Evolutionary conservation across 768 basidiomycete species (phyloP).

Genomic region (Termitomyces sp.): DNA sequence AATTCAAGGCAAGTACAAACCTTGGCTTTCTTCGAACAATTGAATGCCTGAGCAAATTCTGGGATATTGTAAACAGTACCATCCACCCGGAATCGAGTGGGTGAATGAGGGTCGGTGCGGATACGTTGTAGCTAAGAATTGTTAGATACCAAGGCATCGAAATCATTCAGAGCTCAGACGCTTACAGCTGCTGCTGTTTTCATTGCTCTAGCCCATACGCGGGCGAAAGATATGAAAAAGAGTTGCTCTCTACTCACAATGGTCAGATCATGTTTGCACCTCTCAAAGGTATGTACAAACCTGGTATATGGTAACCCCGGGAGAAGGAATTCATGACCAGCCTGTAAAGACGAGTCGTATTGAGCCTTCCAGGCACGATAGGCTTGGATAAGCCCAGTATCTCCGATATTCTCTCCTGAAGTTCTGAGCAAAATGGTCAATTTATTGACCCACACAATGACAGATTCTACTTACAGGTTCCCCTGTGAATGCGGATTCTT

Average conservation of each 20-base stretch:
- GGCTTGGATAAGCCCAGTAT: slow-evolving; percentile 80
- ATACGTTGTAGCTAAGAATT: slow-evolving; percentile 64
- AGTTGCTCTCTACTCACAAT: slow-evolving; percentile 68
- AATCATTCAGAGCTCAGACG: neutral
- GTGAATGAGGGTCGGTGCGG: slow-evolving; percentile 88
- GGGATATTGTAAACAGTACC: slow-evolving; percentile 87
- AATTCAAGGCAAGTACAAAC: slow-evolving; percentile 35
- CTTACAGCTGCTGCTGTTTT: slow-evolving; percentile 74
- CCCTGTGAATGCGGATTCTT: slow-evolving; percentile 42
- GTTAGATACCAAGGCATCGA: neutral
- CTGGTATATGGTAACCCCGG: slow-evolving; percentile 79
- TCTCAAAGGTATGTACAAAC: slow-evolving; percentile 29
- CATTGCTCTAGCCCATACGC: slow-evolving; percentile 83
- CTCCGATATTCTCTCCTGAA: slow-evolving; percentile 90
- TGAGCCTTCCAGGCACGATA: slow-evolving; percentile 91
- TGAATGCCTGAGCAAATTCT: slow-evolving; percentile 86
- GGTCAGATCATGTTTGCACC: neutral
- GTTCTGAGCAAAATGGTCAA: slow-evolving; percentile 48
- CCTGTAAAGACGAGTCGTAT: slow-evolving; percentile 52
- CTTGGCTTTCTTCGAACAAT: slow-evolving; percentile 73
- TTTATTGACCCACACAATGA: neutral
- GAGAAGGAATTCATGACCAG: slow-evolving; percentile 67
- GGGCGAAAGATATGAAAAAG: slow-evolving; percentile 89
- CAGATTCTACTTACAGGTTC: slow-evolving; percentile 52
- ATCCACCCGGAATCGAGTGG: slow-evolving; percentile 72